Base-by-base conservation (phyloP, 768 basidiomycete genomes). In the Fomitopsis pulvina region DNA sequence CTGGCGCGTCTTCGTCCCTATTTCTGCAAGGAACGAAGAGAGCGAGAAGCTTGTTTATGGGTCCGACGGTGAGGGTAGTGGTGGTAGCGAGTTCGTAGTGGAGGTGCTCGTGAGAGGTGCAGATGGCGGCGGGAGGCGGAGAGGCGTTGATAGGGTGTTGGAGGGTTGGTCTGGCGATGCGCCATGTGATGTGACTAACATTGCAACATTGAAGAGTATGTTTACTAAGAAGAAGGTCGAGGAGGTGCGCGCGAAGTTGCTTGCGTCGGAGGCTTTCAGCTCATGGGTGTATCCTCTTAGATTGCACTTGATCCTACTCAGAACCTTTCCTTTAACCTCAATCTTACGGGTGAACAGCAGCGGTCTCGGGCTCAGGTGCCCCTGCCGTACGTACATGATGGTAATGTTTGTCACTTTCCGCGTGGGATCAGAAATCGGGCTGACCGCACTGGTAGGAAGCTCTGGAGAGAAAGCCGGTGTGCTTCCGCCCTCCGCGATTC, bases 301-400 rank as follows among this genome's bases (percentile, higher is more conserved):
- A 50, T 72, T 68, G 59, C 63, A n/a, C 66, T 71, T 4, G 82
- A 91, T 58, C 78, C 84, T 2, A 81, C 80, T 2, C 76, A 82
- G 47, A 76, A 81, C 56, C 66, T 88, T n/a, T 76, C 92, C 0
- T 97, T 98, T 74, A 96, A 96, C 63, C 76, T 97, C 25, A 78
- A 71, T 46, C 77, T 97, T 47, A 97, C 92, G 8, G 72, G 79
- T 14, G 79, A 86, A 21, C 95, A 97, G 62, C 83, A 85, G 60
- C 76, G 78, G 53, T 83, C 85, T 20, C 77, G 91, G 45, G 83
- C 89, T 1, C 76, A 80, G 51, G 92, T 97, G 2, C 87, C 91
- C 12, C 68, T 97, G 30, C 95, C 95, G 2, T 99, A 96, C 61
- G 87, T 77, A 2, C 92, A 94, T 60, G 82, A 89, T 71, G 90